A percentile compares a stretch with the other conserved stretches of the same genome.
phyloP scores from a whole-genome alignment of 2,329 filamentous ascomycete species.

The Penicillium sp. region DNA sequence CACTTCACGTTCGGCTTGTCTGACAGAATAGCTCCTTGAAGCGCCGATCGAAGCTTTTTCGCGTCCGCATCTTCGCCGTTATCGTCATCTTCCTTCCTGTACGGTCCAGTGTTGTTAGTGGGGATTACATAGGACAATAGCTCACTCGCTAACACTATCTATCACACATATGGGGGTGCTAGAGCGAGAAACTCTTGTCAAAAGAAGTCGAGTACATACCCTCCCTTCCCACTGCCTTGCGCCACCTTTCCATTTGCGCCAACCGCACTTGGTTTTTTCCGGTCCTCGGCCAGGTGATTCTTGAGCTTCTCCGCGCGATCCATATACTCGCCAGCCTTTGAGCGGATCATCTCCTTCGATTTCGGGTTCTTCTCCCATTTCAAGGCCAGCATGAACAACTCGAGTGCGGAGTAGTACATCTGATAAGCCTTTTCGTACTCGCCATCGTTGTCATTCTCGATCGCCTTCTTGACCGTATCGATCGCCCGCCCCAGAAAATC shows the following conservation, averaged over 20 bases:
- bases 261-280: constrained; percentile 53
- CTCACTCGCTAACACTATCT: neutral
- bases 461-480: constrained; percentile 94
- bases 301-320: constrained; percentile 98
- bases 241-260: constrained; percentile 54
- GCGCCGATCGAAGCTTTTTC: constrained; percentile 90
- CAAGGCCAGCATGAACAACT: constrained; percentile 96
- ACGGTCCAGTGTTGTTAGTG: constrained; percentile 10
- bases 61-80: constrained; percentile 77
- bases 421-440: constrained; percentile 98
- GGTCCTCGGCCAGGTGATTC: constrained; percentile 68
- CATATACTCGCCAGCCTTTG: constrained; percentile 96
- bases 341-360: constrained; percentile 94
- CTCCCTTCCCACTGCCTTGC: constrained; percentile 55
- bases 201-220: constrained; percentile 40
- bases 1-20: constrained; percentile 96
- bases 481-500: constrained; percentile 97
- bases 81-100: constrained; percentile 58
- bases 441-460: constrained; percentile 90
- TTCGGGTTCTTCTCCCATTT: constrained; percentile 99
- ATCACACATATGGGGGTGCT: neutral
- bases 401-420: constrained; percentile 90
- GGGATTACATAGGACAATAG: neutral
- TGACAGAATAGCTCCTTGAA: constrained; percentile 87
- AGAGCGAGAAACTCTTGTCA: neutral